Evolutionary conservation across 1,139 yeast genomes (phyloP).

Genomic region (Zygoascus hellenicus): DNA sequence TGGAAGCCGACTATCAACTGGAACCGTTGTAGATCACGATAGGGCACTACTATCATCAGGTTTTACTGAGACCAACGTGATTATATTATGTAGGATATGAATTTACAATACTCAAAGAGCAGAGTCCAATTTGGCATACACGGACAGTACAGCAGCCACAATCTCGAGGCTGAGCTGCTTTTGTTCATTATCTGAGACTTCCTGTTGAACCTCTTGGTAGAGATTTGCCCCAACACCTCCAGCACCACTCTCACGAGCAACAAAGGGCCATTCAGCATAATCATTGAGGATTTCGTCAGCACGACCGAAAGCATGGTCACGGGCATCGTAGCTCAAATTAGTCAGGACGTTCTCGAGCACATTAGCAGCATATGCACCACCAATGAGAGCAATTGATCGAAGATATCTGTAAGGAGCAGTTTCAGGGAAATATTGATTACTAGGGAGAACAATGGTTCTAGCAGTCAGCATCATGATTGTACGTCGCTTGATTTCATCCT

Average conservation of each 20-base stretch:
- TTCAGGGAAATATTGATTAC: conserved; percentile 59
- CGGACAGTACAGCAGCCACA: conserved; percentile 68
- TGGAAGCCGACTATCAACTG: conserved; percentile 2
- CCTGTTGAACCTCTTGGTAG: conserved; percentile 59
- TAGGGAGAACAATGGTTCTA: conserved; percentile 50
- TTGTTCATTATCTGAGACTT: conserved; percentile 51
- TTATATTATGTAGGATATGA: too few relatives aligned
- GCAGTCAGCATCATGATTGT: conserved; percentile 63
- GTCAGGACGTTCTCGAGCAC: conserved; percentile 87
- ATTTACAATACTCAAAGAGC: conserved; percentile 19
- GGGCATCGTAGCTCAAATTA: conserved; percentile 73
- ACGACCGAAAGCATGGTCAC: conserved; percentile 89
- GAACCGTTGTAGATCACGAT: not conserved
- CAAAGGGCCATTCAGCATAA: conserved; percentile 84
- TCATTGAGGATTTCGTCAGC: conserved; percentile 86
- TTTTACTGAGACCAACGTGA: too few relatives aligned
- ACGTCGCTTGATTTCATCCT: conserved; percentile 68
- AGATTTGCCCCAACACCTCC: conserved; percentile 73
- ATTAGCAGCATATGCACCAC: conserved; percentile 92
- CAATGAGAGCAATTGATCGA: conserved; percentile 75
- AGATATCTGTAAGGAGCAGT: conserved; percentile 64
- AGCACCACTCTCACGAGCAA: conserved; percentile 46
- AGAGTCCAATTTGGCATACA: conserved; percentile 35
- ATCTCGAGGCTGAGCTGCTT: conserved; percentile 76
- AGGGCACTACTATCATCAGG: not conserved